Evolutionary conservation across 2,329 filamentous ascomycete species (phyloP), one percentile per base, ranked within the genome.

Genomic region (Trichoderma arundinaceum): DNA sequence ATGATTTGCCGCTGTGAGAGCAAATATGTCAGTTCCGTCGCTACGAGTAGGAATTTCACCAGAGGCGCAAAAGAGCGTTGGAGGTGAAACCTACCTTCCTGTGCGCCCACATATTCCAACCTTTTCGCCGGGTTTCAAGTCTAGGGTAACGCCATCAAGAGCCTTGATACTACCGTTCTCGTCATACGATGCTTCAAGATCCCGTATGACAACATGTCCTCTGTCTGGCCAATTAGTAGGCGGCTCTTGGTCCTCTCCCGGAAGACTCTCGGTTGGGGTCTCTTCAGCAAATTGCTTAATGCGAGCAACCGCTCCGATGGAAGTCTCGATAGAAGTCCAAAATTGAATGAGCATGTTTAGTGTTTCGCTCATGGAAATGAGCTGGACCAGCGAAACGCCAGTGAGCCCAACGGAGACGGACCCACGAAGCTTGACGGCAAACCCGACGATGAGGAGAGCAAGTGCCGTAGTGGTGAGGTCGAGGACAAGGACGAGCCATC

Each of bases 401-500:
- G 74, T 72, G 19, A 75, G 71, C 1, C 77, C 76, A 5, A 74
- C 68, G 7, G 72, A 73, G 4, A 75, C 72, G 7, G 69, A 69
- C 1, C 66, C 67, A 5, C 71, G 68, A 9, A 76, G 69, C 46
- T 71, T 63, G 15, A 84, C 78, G 1, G 82, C 79, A 9, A 85
- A 83, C 72, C 46, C 75, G 15, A 86, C 80, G 3, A 85, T 70
- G 7, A 84, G 70, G 1, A 82, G 75, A 1, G 83, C 82, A 13
- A 86, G 75, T 3, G 71, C 79, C 0, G 82, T 78, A 0, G 83
- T 81, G 0, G 82, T 76, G 33, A 86, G 71, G 65, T 85, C 82
- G 1, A 87, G 71, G 0, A 84, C 81, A 1, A 87, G 73, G 0
- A 76, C 79, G 0, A 87, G 75, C 86, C 86, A 88, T 41, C 83